A percentile compares a stretch with the other conserved stretches of the same genome.
Conservation (phyloP, 345 rosid species). For the Melaleuca alternifolia region DNA sequence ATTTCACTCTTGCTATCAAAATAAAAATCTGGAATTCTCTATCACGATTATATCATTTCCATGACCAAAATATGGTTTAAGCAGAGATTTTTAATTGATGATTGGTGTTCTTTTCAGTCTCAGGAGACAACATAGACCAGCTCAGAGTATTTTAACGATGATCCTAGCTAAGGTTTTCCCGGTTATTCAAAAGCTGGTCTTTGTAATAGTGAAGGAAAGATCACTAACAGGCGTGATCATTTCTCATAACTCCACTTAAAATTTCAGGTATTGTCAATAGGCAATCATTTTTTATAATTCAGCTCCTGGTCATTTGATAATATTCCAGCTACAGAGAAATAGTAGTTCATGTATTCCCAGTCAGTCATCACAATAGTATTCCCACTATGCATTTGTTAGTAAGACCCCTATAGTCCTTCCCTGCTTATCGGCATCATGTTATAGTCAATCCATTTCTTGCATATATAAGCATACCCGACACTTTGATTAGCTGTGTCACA, state of each 20-base stretch:
- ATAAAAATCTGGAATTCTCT: neutral
- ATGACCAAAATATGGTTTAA: neutral
- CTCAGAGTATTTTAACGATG: neutral
- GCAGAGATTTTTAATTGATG: neutral
- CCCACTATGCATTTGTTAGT: neutral
- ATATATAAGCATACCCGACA: neutral
- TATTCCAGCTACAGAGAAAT: neutral
- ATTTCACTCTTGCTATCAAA: neutral
- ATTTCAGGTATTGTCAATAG: neutral
- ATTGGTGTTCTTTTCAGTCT: neutral
- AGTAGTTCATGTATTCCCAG: neutral
- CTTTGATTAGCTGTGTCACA: conserved; percentile 3
- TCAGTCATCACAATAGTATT: neutral
- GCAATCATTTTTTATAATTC: neutral
- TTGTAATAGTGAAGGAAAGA: neutral
- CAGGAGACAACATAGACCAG: neutral
- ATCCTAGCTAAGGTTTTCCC: neutral
- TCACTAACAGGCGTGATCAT: neutral
- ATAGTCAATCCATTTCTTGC: neutral
- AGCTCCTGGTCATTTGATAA: neutral
- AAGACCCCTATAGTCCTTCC: neutral
- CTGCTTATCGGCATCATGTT: neutral
- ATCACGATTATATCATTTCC: neutral
- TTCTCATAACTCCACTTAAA: neutral
- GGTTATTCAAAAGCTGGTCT: neutral